phyloP scores from a whole-genome alignment of 495 filamentous ascomycete species.

The Aspergillus ostianus region DNA sequence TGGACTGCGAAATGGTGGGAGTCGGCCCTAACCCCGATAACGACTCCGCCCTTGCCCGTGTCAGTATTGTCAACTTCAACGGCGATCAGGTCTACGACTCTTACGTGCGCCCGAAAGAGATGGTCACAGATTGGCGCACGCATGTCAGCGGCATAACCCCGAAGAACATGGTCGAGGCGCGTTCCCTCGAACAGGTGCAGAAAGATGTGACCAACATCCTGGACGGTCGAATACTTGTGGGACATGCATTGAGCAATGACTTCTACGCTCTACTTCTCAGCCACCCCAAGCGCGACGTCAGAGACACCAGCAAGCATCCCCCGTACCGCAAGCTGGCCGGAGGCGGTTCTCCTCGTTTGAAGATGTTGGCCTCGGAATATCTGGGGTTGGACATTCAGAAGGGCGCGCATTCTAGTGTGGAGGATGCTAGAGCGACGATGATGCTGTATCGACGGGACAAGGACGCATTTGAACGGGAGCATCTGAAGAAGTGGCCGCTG shows the following conservation, averaged over 20 bases:
- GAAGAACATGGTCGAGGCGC: conserved; percentile 63
- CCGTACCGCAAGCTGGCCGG: conserved; percentile 70
- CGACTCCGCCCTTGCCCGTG: conserved; percentile 74
- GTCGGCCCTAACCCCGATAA: conserved; percentile 65
- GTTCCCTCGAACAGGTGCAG: conserved; percentile 73
- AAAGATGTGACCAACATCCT: conserved; percentile 69
- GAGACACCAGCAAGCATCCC: conserved; percentile 79
- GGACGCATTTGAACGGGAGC: conserved; percentile 76
- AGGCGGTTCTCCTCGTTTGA: conserved; percentile 76
- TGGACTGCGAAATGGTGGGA: conserved; percentile 99
- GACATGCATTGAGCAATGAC: conserved; percentile 89
- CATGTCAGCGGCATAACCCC: conserved; percentile 75
- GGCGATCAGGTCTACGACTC: conserved; percentile 88
- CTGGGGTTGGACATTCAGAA: conserved; percentile 80
- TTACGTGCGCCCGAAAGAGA: conserved; percentile 74
- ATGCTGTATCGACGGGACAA: conserved; percentile 78
- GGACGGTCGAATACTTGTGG: conserved; percentile 71
- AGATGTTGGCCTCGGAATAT: conserved; percentile 71
- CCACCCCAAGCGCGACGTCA: conserved; percentile 72
- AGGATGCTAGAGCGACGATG: conserved; percentile 91
- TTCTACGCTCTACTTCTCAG: conserved; percentile 69
- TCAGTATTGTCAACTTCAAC: conserved; percentile 89
- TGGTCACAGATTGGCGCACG: conserved; percentile 86
- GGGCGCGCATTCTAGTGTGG: conserved; percentile 71
- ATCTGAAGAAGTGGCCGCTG: conserved; percentile 61